These are phyloP conservation scores for Neodidymelliopsis sp. DNA, from an alignment of 2,329 filamentous ascomycete species.

Conservation along the genomic window DNA sequence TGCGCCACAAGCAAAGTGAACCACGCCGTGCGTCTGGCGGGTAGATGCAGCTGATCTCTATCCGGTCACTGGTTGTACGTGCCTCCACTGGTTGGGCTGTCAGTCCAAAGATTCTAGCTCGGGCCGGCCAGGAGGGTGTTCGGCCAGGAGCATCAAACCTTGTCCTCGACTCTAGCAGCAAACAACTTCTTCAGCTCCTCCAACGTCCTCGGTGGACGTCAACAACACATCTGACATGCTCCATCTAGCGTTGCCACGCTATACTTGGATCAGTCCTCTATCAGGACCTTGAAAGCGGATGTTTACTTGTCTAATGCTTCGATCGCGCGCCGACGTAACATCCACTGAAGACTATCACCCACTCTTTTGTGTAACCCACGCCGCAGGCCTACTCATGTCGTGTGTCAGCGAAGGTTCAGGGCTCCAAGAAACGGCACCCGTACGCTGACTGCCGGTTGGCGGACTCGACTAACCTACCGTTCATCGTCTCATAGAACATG, in stretches of 20 bases:
- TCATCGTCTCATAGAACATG: constrained; percentile 32
- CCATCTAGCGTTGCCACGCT: constrained; percentile 7
- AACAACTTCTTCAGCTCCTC: constrained; percentile 22
- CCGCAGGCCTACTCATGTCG: constrained; percentile 37
- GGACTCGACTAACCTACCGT: constrained; percentile 29
- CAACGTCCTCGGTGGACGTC: not conserved
- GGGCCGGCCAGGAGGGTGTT: constrained; percentile 35
- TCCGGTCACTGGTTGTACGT: constrained; percentile 38
- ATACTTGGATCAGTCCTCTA: not conserved
- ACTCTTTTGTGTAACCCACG: constrained; percentile 38
- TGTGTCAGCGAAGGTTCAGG: constrained; percentile 35
- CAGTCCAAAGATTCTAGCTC: constrained; percentile 21
- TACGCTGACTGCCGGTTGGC: constrained; percentile 30
- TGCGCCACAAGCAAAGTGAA: constrained; percentile 35
- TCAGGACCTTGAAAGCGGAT: not conserved
- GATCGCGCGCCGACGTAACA: constrained; percentile 28
- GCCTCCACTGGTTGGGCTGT: constrained; percentile 26
- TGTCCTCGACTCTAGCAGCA: constrained; percentile 23
- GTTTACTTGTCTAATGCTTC: constrained; percentile 10
- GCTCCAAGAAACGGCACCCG: constrained; percentile 28
- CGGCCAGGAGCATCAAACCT: constrained; percentile 33
- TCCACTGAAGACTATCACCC: constrained; percentile 26
- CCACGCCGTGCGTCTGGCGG: constrained; percentile 33
- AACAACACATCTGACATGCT: constrained; percentile 3
- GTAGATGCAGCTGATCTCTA: constrained; percentile 33